Evolutionary conservation across 257 asterid species (phyloP), one percentile per base, ranked within the genome.

Genomic region (Salvia hispanica): DNA sequence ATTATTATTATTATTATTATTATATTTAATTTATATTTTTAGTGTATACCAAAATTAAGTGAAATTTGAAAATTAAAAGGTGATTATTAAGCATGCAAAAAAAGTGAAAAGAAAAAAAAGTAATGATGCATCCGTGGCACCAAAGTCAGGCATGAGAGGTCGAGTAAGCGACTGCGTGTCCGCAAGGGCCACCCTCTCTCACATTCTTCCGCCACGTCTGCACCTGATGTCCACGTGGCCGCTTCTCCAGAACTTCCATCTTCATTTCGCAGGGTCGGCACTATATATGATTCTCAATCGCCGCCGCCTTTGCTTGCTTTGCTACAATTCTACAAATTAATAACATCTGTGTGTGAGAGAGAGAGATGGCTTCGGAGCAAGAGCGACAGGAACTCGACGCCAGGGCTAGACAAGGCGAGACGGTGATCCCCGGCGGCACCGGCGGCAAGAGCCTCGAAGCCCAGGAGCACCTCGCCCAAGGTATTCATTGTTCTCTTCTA

Each of bases 361-460:
- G 18, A 31, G 46, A 12, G 8, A 87, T 87, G 91, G 80, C 96
- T 13, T 73, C 91, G 9, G 72, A 43, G 0, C 80, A 84, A 36
- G 76, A 81, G 39, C 54, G 95, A 11, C 63, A 85, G 7, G 84
- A 81, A 10, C 83, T 90, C 3, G 95, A 87, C 77, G 85, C 85
- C 21, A 74, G 87, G 74, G 95, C 94, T 7, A 74, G 77, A 72
- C 84, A 70, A 33, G 94, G 93, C 0, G 91, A 87, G 70, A 90
- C 93, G 6, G 92, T 87, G 4, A 78, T 89, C 13, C 92, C 95
- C n/a, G 95, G 95, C 21, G 95, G 95, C 60, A 85, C 95, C 4
- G 95, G 96, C 4, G 96, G 96, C 14, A 89, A 87, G 72, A 89
- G 91, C 78, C 95, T 87, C 0, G 89, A 89, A 57, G 96, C 95